Conservation (phyloP, 306 rosid species). For the Boehmeria nivea region DNA sequence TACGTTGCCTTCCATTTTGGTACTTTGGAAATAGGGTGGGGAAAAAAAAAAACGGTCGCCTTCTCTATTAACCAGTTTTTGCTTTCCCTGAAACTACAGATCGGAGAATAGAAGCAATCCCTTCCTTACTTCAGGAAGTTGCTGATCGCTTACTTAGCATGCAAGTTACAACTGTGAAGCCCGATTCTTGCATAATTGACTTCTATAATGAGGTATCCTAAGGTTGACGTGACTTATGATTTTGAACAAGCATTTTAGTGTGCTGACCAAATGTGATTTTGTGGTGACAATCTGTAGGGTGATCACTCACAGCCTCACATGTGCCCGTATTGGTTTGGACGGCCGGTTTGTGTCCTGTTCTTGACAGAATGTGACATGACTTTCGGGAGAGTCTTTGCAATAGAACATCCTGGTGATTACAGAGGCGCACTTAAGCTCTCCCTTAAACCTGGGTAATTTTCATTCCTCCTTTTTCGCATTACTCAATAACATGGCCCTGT, state of each 20-base stretch:
- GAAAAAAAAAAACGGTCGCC: conserved; percentile 6
- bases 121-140: conserved; percentile 67
- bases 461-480: background rate
- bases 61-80: background rate
- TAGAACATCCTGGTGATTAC: conserved; percentile 79
- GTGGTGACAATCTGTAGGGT: conserved; percentile 49
- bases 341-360: conserved; percentile 64
- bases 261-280: conserved; percentile 24
- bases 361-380: conserved; percentile 88
- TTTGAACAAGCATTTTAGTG: background rate
- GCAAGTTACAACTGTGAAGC: conserved; percentile 65
- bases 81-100: conserved; percentile 42
- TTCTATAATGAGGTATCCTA: conserved; percentile 72
- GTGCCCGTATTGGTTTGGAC: conserved; percentile 81
- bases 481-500: background rate
- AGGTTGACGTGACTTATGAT: background rate
- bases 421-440: conserved; percentile 63
- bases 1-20: no score
- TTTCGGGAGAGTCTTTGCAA: conserved; percentile 57
- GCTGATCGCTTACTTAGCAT: conserved; percentile 52
- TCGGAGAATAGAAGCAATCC: conserved; percentile 66
- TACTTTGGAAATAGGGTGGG: no score
- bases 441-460: conserved; percentile 74
- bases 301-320: conserved; percentile 83
- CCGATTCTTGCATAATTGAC: conserved; percentile 87